Evolutionary conservation across 106 monocot genomes (phyloP).

Genomic region (Dendrobium catenatum): DNA sequence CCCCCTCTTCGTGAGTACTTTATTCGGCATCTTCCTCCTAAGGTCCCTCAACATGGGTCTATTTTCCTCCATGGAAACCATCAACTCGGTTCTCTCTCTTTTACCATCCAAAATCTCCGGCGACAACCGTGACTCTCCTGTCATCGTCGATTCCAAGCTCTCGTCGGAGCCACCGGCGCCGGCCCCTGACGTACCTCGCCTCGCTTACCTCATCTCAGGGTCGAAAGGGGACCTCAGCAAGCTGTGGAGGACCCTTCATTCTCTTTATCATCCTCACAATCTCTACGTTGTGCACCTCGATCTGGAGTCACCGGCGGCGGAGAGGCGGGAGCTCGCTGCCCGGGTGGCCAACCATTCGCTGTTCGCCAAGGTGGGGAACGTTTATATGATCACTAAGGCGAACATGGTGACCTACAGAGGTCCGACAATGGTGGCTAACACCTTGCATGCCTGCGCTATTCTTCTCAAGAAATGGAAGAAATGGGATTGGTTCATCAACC

Average conservation of each 20-base stretch:
- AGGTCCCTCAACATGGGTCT: conserved; percentile 16
- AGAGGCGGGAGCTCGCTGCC: conserved; percentile 8
- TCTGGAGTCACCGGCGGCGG: conserved; percentile 10
- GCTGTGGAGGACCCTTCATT: conserved; percentile 9
- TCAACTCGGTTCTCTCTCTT: not conserved
- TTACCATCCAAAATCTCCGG: not conserved
- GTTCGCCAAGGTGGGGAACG: conserved; percentile 10
- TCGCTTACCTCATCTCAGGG: not conserved
- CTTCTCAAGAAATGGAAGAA: not conserved
- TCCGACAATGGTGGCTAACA: not conserved
- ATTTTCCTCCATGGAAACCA: conserved; percentile 8
- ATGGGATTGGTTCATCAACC: conserved; percentile 4
- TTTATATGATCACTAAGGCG: conserved; percentile 12
- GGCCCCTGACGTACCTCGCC: not conserved
- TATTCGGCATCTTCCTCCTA: conserved; percentile 12
- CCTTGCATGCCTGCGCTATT: not conserved
- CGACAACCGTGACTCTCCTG: not conserved
- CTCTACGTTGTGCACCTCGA: conserved; percentile 14
- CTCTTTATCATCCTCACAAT: conserved; percentile 16
- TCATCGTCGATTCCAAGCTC: not conserved
- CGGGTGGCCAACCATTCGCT: conserved; percentile 2
- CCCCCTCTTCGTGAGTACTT: not conserved
- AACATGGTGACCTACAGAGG: conserved; percentile 20
- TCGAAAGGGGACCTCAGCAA: not conserved
- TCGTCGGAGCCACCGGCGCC: not conserved